Base-by-base conservation (phyloP, 352 stramenopile genomes). In the Phytophthora tubulina region DNA sequence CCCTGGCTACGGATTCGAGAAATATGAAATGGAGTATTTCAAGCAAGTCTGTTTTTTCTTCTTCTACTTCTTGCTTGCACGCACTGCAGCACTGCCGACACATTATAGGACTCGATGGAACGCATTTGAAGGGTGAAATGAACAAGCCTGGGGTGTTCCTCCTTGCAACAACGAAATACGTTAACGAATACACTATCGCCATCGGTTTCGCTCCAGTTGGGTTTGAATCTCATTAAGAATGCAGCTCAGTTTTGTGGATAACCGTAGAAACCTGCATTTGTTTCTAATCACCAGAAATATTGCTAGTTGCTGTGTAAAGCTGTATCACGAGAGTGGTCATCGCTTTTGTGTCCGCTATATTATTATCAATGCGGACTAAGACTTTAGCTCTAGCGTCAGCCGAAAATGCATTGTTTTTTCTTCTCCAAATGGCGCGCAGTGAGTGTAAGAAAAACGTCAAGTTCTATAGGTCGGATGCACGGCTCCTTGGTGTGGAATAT, bases 121-220 rank as follows among this genome's bases (percentile, higher is more conserved):
- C 49, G 2, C 49, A 56, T 31, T 27, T 56, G 14, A 56, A 56
- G n/a, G n/a, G n/a, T n/a, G n/a, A n/a, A n/a, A n/a, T n/a, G n/a
- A n/a, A n/a, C n/a, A 56, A 42, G 17, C 31, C 31, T 14, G 49
- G 49, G 4, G 7, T 56, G 8, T 56, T 42, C 30, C 49, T 56
- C 36, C 49, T 44, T 0, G 30, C 49, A 0, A 56, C 32, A 9
- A 27, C 48, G 8, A 48, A 48, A 48, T 9, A 48, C 15, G 3
- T 48, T 9, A 54, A 21, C 13, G 48, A 6, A 6, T 13, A 54
- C 38, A 27, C 8, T 10, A 11, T 54, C 21, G 49, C 30, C 4
- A 44, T 48, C 13, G 41, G 11, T 2, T 32, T 44, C 31, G 35
- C 5, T 31, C 33, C 21, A 14, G 41, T 48, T 48, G 41, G 41